Base-by-base conservation (phyloP, 805 yeast genomes). In the Yamadazyma phyllophila region DNA sequence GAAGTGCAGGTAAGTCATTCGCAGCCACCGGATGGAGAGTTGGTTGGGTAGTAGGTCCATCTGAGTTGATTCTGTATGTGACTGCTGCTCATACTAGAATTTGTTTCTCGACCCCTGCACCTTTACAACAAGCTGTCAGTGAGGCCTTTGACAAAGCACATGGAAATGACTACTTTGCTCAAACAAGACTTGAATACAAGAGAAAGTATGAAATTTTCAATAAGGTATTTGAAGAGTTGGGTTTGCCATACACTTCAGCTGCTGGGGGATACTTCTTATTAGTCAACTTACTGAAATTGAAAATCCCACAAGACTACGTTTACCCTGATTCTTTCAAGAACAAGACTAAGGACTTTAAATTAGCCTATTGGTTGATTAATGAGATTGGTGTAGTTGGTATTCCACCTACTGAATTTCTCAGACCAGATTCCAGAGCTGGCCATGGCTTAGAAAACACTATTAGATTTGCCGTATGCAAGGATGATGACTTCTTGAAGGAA, bases 1-100 rank as follows among this genome's bases (percentile, higher is more conserved):
- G 98, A 1, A 88, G 97, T 26, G 99, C 97, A 6, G 99, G 99
- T 52, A 94, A 94, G 66, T 82, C 96, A 0, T 94, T 94, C 71
- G 96, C 97, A n/a, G 96, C 96, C 36, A 94, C 99, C 10, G 99
- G 99, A 44, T 94, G 98, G 97, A 83, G 99, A 73, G 80, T 94
- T 43, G 99, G 99, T 44, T 94, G 96, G 95, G 77, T 92, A 32
- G 83, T 91, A 50, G 98, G 97, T 6, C 84, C 87, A 44, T 75
- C 86, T n/a, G 87, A 85, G 26, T 72, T 91, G 53, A 74, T 94
- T 57, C 82, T 85, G 53, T 88, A 87, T 60, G 96, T 83, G 4
- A 76, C 89, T 6, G 78, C 86, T 20, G 98, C 98, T 0, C 97
- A 94, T 66, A 89, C 97, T 1, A 80, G 99, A 66, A 92, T 94